phyloP scores from a whole-genome alignment of 169 alveolate genomes.

The Eimeria praecox region DNA sequence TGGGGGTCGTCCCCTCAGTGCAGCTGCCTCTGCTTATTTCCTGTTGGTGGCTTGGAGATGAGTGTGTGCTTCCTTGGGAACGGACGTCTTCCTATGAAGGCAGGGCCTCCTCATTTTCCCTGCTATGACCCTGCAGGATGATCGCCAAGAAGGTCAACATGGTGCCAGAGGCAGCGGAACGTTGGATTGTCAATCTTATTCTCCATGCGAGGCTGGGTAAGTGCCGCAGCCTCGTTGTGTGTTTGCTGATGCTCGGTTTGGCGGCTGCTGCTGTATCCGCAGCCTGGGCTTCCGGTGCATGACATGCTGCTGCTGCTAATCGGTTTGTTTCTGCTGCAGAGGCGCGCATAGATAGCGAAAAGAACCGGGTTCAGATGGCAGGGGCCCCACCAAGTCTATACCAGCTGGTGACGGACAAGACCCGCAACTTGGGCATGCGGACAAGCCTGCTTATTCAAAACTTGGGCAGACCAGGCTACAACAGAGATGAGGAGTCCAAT shows the following conservation, averaged over 20 bases:
- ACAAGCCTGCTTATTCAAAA: conserved; percentile 77
- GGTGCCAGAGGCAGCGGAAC: conserved; percentile 93
- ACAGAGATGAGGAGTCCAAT: conserved; percentile 66
- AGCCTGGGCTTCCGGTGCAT: not conserved
- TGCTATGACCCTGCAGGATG: conserved; percentile 82
- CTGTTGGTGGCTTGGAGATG: not conserved
- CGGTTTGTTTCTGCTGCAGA: conserved; percentile 82
- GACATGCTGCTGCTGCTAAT: not conserved
- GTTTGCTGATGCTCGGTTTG: too few species aligned
- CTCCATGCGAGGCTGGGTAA: conserved; percentile 89
- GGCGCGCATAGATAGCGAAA: conserved; percentile 95
- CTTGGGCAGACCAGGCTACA: conserved; percentile 74
- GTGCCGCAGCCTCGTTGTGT: not conserved
- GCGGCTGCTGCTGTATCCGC: not conserved
- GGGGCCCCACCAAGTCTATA: conserved; percentile 91
- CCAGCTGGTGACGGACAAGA: conserved; percentile 89
- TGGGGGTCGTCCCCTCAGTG: not conserved
- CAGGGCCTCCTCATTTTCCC: not conserved
- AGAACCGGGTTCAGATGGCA: conserved; percentile 94
- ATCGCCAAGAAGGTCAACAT: conserved; percentile 93
- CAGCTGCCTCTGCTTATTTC: not conserved
- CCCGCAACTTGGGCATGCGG: conserved; percentile 80
- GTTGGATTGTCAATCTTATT: conserved; percentile 95
- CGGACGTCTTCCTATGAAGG: not conserved
- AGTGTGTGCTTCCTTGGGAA: not conserved